A percentile compares a stretch with the other conserved stretches of the same genome.
Evolutionary conservation across 768 basidiomycete species (phyloP).

Genomic region (Flagelloscypha sp.): DNA sequence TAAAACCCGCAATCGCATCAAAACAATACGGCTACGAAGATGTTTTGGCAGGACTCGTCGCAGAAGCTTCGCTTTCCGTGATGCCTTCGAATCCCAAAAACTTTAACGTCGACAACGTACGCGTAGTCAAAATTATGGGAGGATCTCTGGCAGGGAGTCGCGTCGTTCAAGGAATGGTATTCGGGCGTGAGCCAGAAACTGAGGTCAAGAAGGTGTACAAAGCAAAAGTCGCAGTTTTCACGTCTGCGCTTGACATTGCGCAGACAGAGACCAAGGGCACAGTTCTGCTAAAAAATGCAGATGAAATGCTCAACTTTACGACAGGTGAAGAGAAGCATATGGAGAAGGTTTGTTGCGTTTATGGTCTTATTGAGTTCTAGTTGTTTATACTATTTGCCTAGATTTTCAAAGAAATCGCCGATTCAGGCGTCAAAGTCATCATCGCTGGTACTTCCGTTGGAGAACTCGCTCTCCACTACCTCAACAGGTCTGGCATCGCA

Average conservation of each 20-base stretch:
- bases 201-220: conserved; percentile 70
- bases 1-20: conserved; percentile 89
- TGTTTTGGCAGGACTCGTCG: conserved; percentile 69
- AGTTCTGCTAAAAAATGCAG: conserved; percentile 88
- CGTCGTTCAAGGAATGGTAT: conserved; percentile 97
- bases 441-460: conserved; percentile 90
- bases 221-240: conserved; percentile 94
- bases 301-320: conserved; percentile 97
- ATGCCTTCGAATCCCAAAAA: conserved; percentile 85
- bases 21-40: conserved; percentile 97
- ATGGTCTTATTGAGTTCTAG: conserved; percentile 1
- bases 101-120: conserved; percentile 97
- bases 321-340: conserved; percentile 93
- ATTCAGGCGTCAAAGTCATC: conserved; percentile 89
- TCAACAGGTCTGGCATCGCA: conserved; percentile 88
- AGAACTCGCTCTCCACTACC: conserved; percentile 94
- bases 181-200: conserved; percentile 94
- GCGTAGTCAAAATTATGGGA: conserved; percentile 98
- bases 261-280: conserved; percentile 99
- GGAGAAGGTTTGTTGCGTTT: conserved; percentile 58
- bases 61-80: conserved; percentile 86
- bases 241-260: conserved; percentile 83
- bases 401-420: conserved; percentile 97
- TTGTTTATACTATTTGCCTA: conserved; percentile 22
- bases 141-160: conserved; percentile 76